Evolutionary conservation across 768 basidiomycete species (phyloP).

Genomic region (Pilatotrama ljubarskyi): DNA sequence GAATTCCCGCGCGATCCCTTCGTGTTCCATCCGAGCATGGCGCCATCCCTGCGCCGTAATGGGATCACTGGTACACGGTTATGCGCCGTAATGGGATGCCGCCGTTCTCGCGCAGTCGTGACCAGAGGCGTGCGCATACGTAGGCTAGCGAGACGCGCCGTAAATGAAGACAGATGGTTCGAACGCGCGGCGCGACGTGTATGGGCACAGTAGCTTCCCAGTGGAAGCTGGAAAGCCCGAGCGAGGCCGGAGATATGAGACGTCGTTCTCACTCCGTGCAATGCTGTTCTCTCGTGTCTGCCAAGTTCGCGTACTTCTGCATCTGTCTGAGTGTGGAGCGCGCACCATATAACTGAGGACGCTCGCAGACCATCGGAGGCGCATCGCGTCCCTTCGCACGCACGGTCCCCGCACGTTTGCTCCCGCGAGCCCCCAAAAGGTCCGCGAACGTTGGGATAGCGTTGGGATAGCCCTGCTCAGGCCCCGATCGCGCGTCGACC

Average conservation of each 20-base stretch:
- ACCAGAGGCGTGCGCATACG: not conserved
- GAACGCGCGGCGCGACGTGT: not conserved
- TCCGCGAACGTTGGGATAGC: slow-evolving; percentile 8
- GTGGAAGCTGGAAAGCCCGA: not conserved
- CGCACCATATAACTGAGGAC: not conserved
- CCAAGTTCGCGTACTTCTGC: not conserved
- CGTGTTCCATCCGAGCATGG: slow-evolving; percentile 7
- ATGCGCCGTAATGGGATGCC: not conserved
- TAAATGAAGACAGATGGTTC: not conserved
- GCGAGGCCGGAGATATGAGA: not conserved
- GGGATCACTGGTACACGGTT: not conserved
- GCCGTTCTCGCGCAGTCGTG: not conserved
- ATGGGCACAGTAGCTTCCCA: not conserved
- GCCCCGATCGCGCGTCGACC: not conserved
- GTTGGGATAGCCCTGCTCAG: not conserved
- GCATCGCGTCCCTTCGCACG: not conserved
- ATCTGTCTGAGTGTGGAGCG: not conserved
- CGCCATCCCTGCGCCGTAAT: not conserved
- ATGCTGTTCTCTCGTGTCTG: not conserved
- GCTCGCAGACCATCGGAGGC: not conserved
- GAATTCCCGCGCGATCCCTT: not conserved
- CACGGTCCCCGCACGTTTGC: not conserved
- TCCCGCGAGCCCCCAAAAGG: not conserved
- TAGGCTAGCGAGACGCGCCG: not conserved
- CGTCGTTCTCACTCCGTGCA: not conserved